These are phyloP conservation scores for Backusella circina DNA, from an alignment of 192 early-diverging fungal species.

Conservation along the genomic window DNA sequence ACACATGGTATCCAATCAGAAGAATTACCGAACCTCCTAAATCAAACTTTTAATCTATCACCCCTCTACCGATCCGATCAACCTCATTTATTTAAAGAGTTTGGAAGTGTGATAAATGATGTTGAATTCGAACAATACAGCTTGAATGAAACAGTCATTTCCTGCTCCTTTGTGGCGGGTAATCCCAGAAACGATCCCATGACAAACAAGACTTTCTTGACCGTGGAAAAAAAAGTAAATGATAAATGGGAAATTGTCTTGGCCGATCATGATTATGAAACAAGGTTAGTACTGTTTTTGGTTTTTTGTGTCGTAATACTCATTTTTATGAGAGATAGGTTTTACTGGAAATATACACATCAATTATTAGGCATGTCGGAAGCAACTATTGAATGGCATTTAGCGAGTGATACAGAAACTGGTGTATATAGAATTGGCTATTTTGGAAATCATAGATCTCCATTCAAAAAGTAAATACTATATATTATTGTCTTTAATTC, in stretches of 20 bases:
- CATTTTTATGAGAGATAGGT: not conserved
- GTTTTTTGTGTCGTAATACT: not conserved
- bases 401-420: not conserved
- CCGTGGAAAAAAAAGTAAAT: conserved; percentile 14
- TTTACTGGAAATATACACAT: conserved; percentile 17
- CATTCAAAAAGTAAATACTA: conserved; percentile 12
- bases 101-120: conserved; percentile 27
- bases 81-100: conserved; percentile 12
- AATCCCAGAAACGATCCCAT: conserved; percentile 29
- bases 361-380: conserved; percentile 18
- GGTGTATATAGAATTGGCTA: conserved; percentile 29
- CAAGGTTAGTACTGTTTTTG: not conserved
- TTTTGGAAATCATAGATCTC: conserved; percentile 16
- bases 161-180: conserved; percentile 27
- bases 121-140: not conserved
- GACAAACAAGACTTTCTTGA: conserved; percentile 21
- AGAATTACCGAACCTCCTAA: conserved; percentile 16
- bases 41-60: conserved; percentile 8
- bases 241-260: conserved; percentile 19
- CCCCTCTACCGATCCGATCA: conserved; percentile 10
- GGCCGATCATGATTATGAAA: conserved; percentile 30
- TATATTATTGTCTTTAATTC: not conserved
- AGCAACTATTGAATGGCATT: conserved; percentile 19
- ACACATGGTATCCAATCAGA: not conserved
- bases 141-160: not conserved